Evolutionary conservation across 495 filamentous ascomycete species (phyloP).

Genomic region (Penicillium soppii): DNA sequence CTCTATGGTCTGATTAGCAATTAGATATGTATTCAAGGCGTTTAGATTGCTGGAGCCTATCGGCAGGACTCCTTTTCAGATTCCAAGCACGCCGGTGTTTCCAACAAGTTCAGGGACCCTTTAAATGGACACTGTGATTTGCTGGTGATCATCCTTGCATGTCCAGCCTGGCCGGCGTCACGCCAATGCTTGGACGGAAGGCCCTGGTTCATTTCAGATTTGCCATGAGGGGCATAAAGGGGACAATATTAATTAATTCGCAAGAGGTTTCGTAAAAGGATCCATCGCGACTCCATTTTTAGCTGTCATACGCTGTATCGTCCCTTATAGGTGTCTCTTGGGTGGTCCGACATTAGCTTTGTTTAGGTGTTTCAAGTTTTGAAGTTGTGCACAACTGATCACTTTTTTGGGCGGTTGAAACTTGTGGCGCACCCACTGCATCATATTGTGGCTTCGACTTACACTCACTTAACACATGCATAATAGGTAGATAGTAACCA

Average conservation of each 20-base stretch:
- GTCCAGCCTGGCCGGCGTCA: slow-evolving; percentile 13
- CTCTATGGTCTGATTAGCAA: slow-evolving; percentile 10
- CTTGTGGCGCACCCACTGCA: not conserved
- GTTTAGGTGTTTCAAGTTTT: slow-evolving; percentile 1
- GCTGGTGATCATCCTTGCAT: slow-evolving; percentile 11
- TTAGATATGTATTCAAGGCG: slow-evolving; percentile 8
- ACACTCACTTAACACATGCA: too few relatives aligned
- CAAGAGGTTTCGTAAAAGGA: slow-evolving; percentile 2
- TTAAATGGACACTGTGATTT: slow-evolving; percentile 8
- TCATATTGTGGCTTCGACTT: too few relatives aligned
- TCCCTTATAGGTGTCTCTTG: too few relatives aligned
- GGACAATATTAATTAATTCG: not conserved
- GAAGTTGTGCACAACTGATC: too few relatives aligned
- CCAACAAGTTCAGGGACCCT: slow-evolving; percentile 6
- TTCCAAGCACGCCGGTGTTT: slow-evolving; percentile 16
- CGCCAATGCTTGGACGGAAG: slow-evolving; percentile 15
- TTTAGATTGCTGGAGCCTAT: slow-evolving; percentile 12
- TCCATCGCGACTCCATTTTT: not conserved
- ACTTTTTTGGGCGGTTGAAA: too few relatives aligned
- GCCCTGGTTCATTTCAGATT: slow-evolving; percentile 1
- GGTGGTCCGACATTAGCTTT: not conserved
- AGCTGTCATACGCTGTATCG: too few relatives aligned
- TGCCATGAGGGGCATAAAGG: too few relatives aligned
- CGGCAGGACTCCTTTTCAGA: slow-evolving; percentile 7
- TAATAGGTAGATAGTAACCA: too few relatives aligned